Conservation (phyloP, 192 early-diverging fungal genomes). For the Mortierella antarctica region DNA sequence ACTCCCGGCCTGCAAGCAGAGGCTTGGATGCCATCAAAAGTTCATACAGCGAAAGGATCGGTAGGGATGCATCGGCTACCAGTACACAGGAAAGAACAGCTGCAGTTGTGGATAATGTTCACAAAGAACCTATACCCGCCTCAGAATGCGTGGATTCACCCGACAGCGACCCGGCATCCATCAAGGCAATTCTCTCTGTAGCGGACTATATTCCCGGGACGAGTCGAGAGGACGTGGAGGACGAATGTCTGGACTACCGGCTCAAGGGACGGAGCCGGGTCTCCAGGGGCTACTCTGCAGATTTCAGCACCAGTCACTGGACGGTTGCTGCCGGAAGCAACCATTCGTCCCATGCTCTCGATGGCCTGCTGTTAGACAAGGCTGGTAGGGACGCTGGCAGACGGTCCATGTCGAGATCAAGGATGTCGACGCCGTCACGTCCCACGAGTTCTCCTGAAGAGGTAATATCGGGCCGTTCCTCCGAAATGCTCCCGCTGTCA, state of each 20-base stretch:
- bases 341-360: background rate
- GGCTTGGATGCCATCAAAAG: background rate
- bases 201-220: background rate
- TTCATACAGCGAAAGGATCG: background rate
- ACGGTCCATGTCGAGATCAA: slow-evolving; percentile 5
- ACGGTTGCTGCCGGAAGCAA: background rate
- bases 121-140: background rate
- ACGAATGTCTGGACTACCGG: slow-evolving; percentile 30
- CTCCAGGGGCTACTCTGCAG: slow-evolving; percentile 13
- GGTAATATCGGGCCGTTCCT: background rate
- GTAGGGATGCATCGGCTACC: background rate
- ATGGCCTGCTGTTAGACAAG: background rate
- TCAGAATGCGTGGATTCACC: slow-evolving; percentile 3
- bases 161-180: slow-evolving; percentile 10
- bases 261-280: slow-evolving; percentile 22
- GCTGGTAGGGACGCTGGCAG: background rate
- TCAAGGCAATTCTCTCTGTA: slow-evolving; percentile 6
- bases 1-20: background rate
- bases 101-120: background rate
- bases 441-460: background rate
- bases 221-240: slow-evolving; percentile 12
- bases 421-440: background rate
- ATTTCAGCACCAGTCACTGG: slow-evolving; percentile 2
- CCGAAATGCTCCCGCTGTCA: slow-evolving; percentile 41
- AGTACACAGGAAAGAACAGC: background rate